Evolutionary conservation across 257 asterid species (phyloP), one percentile per base, ranked within the genome.

Genomic region (Knoxia roxburghii): DNA sequence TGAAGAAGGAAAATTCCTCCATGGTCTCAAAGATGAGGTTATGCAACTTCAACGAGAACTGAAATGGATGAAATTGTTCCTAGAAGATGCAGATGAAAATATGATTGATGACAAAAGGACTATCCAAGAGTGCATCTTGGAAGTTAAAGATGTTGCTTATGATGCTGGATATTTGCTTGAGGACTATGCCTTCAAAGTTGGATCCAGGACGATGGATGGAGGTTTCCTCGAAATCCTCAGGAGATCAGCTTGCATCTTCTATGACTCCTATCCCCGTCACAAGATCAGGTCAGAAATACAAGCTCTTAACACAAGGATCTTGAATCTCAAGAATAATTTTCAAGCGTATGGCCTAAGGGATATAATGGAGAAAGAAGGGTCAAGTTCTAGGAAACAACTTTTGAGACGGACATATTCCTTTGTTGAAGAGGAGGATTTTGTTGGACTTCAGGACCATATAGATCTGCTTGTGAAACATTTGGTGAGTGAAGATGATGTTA

Each of bases 351-450:
- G 72, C 6, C 45, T 14, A 12, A 48, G 50, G 39, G 35, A 21
- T 9, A 21, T 61, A 46, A 61, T 61, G 52, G 67, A 61, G 29
- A 10, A 40, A n/a, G 70, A 12, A 4, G 66, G 48, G 14, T n/a
- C 73, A 39, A 58, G 64, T 13, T 67, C 65, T 0, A 68, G 27
- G 15, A 59, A 12, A 33, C 51, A 60, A 12, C 58, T 40, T 37
- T 9, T 37, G 27, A 48, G 73, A 61, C 24, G 61, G 17, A 45
- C 73, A 2, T 58, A 59, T 6, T 59, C 73, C 13, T 30, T 61
- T 35, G 5, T 1, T 21, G 67, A 59, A 1, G 70, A 51, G 48
- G 67, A 69, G 32, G 70, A 53, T 21, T 49, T 59, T 70, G 37
- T 70, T 18, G 74, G 74, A 6, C 17, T 59, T 37, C 43, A 35